Base-by-base conservation (phyloP, 208 protist species). In the Trypanosoma platydactyli region DNA sequence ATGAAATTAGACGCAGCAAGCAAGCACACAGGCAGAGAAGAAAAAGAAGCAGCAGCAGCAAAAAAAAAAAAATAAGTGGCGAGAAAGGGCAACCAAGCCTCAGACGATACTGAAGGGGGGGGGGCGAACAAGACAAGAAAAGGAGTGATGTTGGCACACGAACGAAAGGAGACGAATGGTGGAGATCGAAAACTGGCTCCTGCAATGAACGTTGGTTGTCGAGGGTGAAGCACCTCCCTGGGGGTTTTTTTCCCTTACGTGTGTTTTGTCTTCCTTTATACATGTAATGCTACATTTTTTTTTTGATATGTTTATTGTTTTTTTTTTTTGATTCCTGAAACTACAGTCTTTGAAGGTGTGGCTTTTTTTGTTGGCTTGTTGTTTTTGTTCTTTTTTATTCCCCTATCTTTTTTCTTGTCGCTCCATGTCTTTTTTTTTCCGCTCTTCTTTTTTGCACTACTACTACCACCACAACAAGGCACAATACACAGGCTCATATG, bases 401-500 rank as follows among this genome's bases (percentile, higher is more conserved):
- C 35, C 35, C 1, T 44, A 20, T 16, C 5, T 44, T 22, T 55
- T 5, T 30, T 11, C 48, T 16, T 49, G 24, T 44, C 20, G 52
- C 27, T 48, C 7, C 9, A 55, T 0, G 45, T 71, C 67, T 62
- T 64, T 50, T 64, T 59, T 46, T 40, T 29, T 57, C 46, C 15
- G 49, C 59, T 2, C 30, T 18, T 15, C 33, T 12, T 24, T 54
- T 42, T 42, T 30, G 5, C 57, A 44, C 24, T 64, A 53, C n/a
- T 64, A 6, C 7, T 16, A 54, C 53, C 4, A 51, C 50, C n/a
- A n/a, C n/a, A n/a, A n/a, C n/a, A n/a, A n/a, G n/a, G n/a, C n/a
- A n/a, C n/a, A n/a, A n/a, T n/a, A n/a, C n/a, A n/a, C n/a, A n/a
- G n/a, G n/a, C n/a, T n/a, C n/a, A n/a, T n/a, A n/a, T n/a, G n/a